A percentile compares a stretch with the other conserved stretches of the same genome.
Conservation (phyloP, 306 rosid species). For the Ormosia semicastrata region DNA sequence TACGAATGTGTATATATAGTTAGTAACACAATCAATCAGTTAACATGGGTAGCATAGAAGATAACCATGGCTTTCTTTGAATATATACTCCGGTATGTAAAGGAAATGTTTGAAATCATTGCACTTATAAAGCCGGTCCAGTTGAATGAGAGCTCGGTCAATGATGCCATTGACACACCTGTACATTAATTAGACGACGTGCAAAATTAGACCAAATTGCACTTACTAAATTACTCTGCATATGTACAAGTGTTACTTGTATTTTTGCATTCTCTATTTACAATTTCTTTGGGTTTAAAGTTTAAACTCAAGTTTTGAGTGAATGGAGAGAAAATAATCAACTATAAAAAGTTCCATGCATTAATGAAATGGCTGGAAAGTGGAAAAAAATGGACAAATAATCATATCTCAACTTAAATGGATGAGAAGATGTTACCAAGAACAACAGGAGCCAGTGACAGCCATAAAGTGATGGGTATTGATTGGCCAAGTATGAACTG, state of each 20-base stretch:
- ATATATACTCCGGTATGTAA: slow-evolving; percentile 89
- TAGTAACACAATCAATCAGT: slow-evolving; percentile 1
- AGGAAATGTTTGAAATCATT: slow-evolving; percentile 91
- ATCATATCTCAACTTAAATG: neutral
- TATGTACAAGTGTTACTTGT: neutral
- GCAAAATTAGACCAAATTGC: slow-evolving; percentile 12
- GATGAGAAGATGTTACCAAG: slow-evolving; percentile 51
- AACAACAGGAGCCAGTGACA: slow-evolving; percentile 92
- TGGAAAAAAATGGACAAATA: neutral
- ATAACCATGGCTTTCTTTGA: slow-evolving; percentile 98
- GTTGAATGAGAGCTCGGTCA: slow-evolving; percentile 95
- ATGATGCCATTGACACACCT: slow-evolving; percentile 97
- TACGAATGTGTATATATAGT: neutral
- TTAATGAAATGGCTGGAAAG: neutral
- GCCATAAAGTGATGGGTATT: slow-evolving; percentile 80
- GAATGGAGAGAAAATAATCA: neutral
- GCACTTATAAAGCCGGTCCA: slow-evolving; percentile 92
- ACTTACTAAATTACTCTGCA: neutral
- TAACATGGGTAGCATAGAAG: slow-evolving; percentile 3
- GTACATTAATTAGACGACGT: slow-evolving; percentile 17
- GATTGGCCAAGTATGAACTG: slow-evolving; percentile 87
- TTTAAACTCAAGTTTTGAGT: neutral
- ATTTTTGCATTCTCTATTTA: neutral
- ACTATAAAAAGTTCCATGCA: neutral
- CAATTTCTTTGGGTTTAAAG: neutral